These are phyloP conservation scores for Rhamnella rubrinervis DNA, from an alignment of 331 rosid species.

Conservation along the genomic window DNA sequence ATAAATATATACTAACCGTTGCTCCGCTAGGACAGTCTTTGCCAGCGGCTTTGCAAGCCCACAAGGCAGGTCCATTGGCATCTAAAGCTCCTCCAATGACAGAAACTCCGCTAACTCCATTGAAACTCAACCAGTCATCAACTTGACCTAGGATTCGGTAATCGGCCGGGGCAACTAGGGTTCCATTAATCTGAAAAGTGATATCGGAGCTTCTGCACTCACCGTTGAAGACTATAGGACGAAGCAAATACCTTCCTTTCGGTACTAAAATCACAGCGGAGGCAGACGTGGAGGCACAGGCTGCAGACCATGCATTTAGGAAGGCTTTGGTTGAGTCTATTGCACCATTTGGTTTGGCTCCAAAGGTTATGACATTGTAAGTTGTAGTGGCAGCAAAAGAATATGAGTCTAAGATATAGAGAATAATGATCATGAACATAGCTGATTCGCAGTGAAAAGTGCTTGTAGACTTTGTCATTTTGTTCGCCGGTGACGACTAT, in stretches of 20 bases:
- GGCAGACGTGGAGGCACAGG: constrained; percentile 27
- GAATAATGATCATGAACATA: neutral
- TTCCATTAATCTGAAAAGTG: constrained; percentile 44
- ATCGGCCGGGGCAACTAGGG: constrained; percentile 42
- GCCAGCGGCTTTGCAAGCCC: constrained; percentile 47
- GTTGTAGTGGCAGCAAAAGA: neutral
- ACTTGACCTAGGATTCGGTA: constrained; percentile 29
- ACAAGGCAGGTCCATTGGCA: constrained; percentile 47
- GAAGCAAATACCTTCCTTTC: constrained; percentile 36
- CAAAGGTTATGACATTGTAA: constrained; percentile 43
- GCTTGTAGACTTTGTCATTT: too few species aligned
- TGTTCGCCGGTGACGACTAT: too few species aligned
- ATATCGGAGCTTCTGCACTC: constrained; percentile 34
- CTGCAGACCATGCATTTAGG: constrained; percentile 38
- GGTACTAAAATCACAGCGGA: constrained; percentile 33
- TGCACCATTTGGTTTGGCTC: constrained; percentile 42
- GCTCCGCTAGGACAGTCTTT: constrained; percentile 20
- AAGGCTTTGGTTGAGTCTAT: constrained; percentile 41
- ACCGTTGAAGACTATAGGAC: constrained; percentile 18
- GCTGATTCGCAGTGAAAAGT: too few species aligned
- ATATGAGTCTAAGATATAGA: neutral
- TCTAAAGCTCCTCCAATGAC: constrained; percentile 56
- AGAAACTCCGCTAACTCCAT: constrained; percentile 33
- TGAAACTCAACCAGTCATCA: constrained; percentile 41
- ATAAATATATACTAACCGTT: constrained; percentile 10